phyloP scores from a whole-genome alignment of 306 rosid species.

The Quercus berberidifolia region DNA sequence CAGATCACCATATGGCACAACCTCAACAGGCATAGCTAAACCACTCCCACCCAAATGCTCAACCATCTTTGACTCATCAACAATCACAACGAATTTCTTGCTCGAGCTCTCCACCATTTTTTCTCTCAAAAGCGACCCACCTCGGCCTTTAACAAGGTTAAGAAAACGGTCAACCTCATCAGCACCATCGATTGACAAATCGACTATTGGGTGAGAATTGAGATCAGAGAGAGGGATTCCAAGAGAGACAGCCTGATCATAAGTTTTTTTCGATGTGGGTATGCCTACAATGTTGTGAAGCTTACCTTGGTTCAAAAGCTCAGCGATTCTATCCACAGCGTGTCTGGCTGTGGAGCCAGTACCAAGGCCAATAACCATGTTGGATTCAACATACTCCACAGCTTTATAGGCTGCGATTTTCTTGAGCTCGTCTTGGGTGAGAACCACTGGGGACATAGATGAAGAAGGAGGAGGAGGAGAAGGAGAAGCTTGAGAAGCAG shows the following conservation, averaged over 20 bases:
- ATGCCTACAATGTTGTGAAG: conserved; percentile 66
- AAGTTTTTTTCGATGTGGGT: conserved; percentile 74
- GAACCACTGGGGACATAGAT: conserved; percentile 29
- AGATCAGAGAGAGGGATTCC: conserved; percentile 84
- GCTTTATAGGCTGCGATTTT: conserved; percentile 91
- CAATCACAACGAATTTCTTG: conserved; percentile 67
- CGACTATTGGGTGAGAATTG: conserved; percentile 60
- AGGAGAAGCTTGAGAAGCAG: conserved; percentile 23
- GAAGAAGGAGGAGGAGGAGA: conserved; percentile 25
- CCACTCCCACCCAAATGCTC: conserved; percentile 66
- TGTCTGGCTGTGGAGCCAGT: conserved; percentile 89
- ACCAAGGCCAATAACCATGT: conserved; percentile 88
- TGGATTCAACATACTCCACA: conserved; percentile 76
- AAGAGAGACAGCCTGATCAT: conserved; percentile 62
- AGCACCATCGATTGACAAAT: conserved; percentile 89
- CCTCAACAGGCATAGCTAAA: conserved; percentile 83
- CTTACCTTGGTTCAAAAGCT: conserved; percentile 63
- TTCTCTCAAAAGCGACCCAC: conserved; percentile 78
- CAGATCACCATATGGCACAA: conserved; percentile 33
- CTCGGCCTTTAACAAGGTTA: conserved; percentile 82
- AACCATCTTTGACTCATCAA: conserved; percentile 78
- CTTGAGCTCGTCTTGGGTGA: conserved; percentile 82
- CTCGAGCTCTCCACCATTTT: conserved; percentile 84
- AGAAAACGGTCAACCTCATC: conserved; percentile 79
- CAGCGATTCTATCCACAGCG: conserved; percentile 77